Evolutionary conservation across 1,139 yeast genomes (phyloP).

Genomic region (Pichiaceae sp.): DNA sequence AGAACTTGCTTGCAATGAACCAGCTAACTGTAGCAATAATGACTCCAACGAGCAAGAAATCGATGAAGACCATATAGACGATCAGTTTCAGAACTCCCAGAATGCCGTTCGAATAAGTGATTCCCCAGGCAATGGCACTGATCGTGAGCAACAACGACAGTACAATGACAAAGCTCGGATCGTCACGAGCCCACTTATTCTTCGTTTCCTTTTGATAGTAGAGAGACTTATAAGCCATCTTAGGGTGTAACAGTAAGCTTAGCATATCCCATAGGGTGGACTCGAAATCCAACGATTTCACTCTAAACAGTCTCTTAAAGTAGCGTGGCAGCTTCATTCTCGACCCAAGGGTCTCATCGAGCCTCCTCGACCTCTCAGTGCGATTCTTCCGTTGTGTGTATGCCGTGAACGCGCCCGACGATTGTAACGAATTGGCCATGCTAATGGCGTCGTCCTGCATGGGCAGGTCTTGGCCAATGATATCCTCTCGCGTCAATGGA

Average conservation of each 20-base stretch:
- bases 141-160: slow-evolving; percentile 55
- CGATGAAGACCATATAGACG: slow-evolving; percentile 77
- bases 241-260: slow-evolving; percentile 64
- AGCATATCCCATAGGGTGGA: slow-evolving; percentile 90
- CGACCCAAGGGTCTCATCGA: slow-evolving; percentile 16
- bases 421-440: slow-evolving; percentile 19
- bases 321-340: slow-evolving; percentile 29
- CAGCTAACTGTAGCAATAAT: slow-evolving; percentile 66
- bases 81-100: slow-evolving; percentile 55
- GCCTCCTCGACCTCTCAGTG: slow-evolving; percentile 12
- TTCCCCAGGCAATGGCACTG: slow-evolving; percentile 87
- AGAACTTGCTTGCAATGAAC: slow-evolving; percentile 59
- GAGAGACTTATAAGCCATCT: slow-evolving; percentile 72
- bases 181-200: slow-evolving; percentile 78
- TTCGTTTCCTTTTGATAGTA: slow-evolving; percentile 71
- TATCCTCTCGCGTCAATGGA: slow-evolving; percentile 13
- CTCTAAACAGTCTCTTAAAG: slow-evolving; percentile 49
- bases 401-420: slow-evolving; percentile 18
- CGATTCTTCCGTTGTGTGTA: slow-evolving; percentile 20
- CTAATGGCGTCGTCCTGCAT: slow-evolving; percentile 13
- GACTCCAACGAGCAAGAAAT: slow-evolving; percentile 66
- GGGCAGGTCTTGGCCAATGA: slow-evolving; percentile 4
- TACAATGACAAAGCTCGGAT: slow-evolving; percentile 77
- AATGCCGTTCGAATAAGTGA: slow-evolving; percentile 63
- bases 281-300: slow-evolving; percentile 82